Conservation (phyloP, 169 alveolate genomes). For the Plasmodium fragile region DNA sequence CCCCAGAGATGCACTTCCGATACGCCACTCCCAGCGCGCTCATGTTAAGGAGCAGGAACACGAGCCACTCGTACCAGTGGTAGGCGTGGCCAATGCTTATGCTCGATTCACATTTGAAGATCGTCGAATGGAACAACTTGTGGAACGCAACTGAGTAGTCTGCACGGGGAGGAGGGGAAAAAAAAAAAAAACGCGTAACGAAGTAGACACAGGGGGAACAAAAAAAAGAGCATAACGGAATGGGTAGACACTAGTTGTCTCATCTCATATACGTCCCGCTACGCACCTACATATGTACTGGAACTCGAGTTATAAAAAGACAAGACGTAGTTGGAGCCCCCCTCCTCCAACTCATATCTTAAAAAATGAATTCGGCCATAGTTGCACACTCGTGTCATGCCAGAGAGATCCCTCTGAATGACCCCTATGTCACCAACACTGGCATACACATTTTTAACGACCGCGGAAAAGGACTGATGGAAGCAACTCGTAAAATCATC, state of each 20-base stretch:
- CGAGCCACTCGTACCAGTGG: slow-evolving; percentile 31
- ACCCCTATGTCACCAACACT: background rate
- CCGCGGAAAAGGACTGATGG: slow-evolving; percentile 1
- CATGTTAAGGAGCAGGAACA: slow-evolving; percentile 2
- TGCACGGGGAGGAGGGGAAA: background rate
- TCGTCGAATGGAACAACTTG: slow-evolving; percentile 12
- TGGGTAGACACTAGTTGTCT: background rate
- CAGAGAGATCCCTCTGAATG: background rate
- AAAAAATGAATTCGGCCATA: slow-evolving; percentile 13
- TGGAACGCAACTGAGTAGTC: slow-evolving; percentile 41
- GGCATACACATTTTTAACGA: background rate
- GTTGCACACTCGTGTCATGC: slow-evolving; percentile 28
- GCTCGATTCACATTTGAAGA: slow-evolving; percentile 12
- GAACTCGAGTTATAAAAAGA: background rate
- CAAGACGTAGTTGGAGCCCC: background rate
- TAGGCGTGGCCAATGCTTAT: slow-evolving; percentile 28
- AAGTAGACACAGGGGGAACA: background rate
- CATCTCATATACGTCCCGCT: background rate
- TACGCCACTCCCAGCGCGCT: background rate
- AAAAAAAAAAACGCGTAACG: background rate
- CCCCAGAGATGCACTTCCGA: background rate
- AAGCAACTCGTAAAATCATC: slow-evolving; percentile 20
- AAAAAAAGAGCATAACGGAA: background rate
- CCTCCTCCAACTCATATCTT: background rate
- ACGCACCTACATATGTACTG: background rate